Conservation (phyloP, 2,329 filamentous ascomycete species). For the Mollisiaceae sp. region DNA sequence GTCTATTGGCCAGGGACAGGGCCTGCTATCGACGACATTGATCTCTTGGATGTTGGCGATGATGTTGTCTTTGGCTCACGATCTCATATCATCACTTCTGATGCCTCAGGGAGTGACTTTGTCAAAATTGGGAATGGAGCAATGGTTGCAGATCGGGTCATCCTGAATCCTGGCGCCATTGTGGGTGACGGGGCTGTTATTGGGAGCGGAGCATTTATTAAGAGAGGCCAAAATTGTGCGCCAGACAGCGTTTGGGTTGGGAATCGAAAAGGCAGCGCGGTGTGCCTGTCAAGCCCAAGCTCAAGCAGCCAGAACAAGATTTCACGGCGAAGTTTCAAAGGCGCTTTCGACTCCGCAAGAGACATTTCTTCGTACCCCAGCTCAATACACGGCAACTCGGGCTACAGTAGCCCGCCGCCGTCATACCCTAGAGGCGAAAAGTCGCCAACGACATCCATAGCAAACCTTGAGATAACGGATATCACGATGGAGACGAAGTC, state of each 20-base stretch:
- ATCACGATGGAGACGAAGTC: too few species aligned
- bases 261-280: slow-evolving; percentile 55
- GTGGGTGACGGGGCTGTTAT: slow-evolving; percentile 56
- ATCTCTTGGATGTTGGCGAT: slow-evolving; percentile 59
- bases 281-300: slow-evolving; percentile 45
- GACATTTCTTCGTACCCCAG: not conserved
- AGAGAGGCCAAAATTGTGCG: slow-evolving; percentile 50
- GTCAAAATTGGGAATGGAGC: slow-evolving; percentile 54
- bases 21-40: slow-evolving; percentile 58
- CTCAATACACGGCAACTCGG: not conserved
- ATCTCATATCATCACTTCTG: slow-evolving; percentile 58
- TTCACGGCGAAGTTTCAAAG: too few species aligned
- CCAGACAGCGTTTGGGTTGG: slow-evolving; percentile 56
- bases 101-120: slow-evolving; percentile 53
- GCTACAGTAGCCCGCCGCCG: not conserved
- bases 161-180: slow-evolving; percentile 54
- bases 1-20: slow-evolving; percentile 65
- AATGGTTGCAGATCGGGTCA: slow-evolving; percentile 62
- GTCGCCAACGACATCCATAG: not conserved
- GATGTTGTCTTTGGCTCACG: slow-evolving; percentile 65
- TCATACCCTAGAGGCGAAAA: not conserved
- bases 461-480: too few species aligned
- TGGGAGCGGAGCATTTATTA: slow-evolving; percentile 58
- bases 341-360: not conserved
- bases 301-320: not conserved